Evolutionary conservation across 768 basidiomycete species (phyloP), one percentile per base, ranked within the genome.

Genomic region (Tylopilus rubrobrunneus): DNA sequence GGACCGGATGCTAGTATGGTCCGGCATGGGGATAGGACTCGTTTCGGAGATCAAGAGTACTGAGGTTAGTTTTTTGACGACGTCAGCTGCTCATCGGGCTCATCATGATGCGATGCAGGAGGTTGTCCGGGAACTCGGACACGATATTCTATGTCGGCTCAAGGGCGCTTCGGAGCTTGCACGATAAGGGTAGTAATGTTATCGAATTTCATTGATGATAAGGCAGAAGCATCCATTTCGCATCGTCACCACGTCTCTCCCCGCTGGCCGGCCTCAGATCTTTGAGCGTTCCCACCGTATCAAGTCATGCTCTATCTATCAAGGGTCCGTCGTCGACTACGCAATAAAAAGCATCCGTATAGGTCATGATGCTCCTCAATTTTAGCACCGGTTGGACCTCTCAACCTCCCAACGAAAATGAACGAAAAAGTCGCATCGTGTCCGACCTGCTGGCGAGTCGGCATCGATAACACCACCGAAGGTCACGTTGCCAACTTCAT

Each of bases 21-120:
- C 85, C 14, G 88, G 87, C 41, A 76, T 79, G 39, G 81, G 85
- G 15, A 79, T 87, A 27, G 83, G 78, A 12, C 71, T 82, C 46
- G 78, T 87, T 70, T 72, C 74, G 21, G 69, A 73, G 45, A 72
- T 77, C 57, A 71, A 70, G 50, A 57, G 67, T 4, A 75, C 74
- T 14, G 67, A 67, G 66, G 78, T 78, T 31, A 48, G 73, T 62
- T 27, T 19, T 52, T 33, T 51, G 36, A 42, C 46, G 43, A 33
- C 31, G 54, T 48, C 39, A 49, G 25, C 37, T 42, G 12, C 33
- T 5, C 36, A 42, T 41, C 21, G 25, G 31, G 25, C 52, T 59
- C 27, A 60, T 51, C 56, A 37, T 51, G 39, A 40, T 46, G 36
- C 41, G n/a, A 9, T 7, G n/a, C 61, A 85, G 85, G 79, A 79